phyloP scores from a whole-genome alignment of 106 monocot species.

The Cymbidium sinense region DNA sequence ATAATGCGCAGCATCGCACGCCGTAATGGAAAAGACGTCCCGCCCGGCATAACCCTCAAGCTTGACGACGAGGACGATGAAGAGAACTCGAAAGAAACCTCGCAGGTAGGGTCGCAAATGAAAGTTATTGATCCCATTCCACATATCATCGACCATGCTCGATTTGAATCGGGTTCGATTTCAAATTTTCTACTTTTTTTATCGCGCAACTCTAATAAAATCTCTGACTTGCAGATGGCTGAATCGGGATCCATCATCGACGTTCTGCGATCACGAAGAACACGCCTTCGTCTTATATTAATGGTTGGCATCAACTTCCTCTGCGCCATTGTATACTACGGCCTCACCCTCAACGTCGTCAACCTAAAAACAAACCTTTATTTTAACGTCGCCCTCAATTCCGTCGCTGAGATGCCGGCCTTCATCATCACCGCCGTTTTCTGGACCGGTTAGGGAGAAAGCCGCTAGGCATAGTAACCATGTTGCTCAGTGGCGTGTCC shows the following conservation, averaged over 20 bases:
- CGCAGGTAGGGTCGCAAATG: background rate
- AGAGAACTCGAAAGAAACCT: background rate
- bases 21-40: constrained; percentile 32
- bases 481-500: constrained; percentile 60
- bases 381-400: constrained; percentile 59
- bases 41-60: constrained; percentile 20
- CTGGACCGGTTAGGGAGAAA: constrained; percentile 54
- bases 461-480: constrained; percentile 46
- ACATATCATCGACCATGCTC: too few relatives aligned
- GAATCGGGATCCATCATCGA: constrained; percentile 46
- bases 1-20: constrained; percentile 45
- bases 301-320: constrained; percentile 48
- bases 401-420: constrained; percentile 73
- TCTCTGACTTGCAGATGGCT: background rate
- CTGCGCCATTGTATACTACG: constrained; percentile 78
- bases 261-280: constrained; percentile 38
- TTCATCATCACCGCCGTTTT: constrained; percentile 44
- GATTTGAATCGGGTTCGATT: too few relatives aligned
- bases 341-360: constrained; percentile 85
- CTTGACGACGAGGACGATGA: constrained; percentile 46
- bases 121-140: too few relatives aligned
- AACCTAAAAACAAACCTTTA: constrained; percentile 79
- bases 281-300: constrained; percentile 50
- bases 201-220: too few relatives aligned
- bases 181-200: too few relatives aligned